Conservation (phyloP, 2,329 filamentous ascomycete genomes). For the Aureobasidium sp. region DNA sequence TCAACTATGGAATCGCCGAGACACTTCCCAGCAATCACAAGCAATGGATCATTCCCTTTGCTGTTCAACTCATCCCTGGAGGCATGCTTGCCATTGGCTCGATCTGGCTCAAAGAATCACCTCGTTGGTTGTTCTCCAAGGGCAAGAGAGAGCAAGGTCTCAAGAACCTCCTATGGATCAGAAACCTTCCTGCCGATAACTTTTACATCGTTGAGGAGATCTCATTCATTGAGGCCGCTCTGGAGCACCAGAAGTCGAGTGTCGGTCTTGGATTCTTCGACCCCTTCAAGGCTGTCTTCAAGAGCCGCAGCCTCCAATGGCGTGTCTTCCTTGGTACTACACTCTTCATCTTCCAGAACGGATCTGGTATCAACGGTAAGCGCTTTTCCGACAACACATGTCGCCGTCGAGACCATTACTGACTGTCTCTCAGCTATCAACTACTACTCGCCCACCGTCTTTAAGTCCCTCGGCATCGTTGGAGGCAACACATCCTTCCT, state of each 20-base stretch:
- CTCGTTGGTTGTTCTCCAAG: conserved; percentile 50
- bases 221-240: conserved; percentile 72
- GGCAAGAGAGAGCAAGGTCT: conserved; percentile 45
- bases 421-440: conserved; percentile 1
- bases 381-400: too few relatives aligned
- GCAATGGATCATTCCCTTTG: conserved; percentile 60
- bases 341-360: conserved; percentile 27
- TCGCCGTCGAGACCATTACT: too few relatives aligned
- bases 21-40: conserved; percentile 46
- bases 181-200: conserved; percentile 62
- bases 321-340: conserved; percentile 27
- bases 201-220: conserved; percentile 81
- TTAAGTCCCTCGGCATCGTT: conserved; percentile 69
- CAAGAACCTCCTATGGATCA: conserved; percentile 65
- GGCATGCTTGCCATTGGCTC: conserved; percentile 59
- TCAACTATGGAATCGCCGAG: conserved; percentile 51
- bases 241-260: conserved; percentile 54
- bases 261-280: conserved; percentile 23
- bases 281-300: conserved; percentile 23
- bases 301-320: conserved; percentile 25
- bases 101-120: conserved; percentile 50
- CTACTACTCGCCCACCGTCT: conserved; percentile 76
- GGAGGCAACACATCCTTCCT: conserved; percentile 66
- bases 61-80: conserved; percentile 72
- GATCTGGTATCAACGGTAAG: conserved; percentile 22